These are phyloP conservation scores for Fonsecaea monophora DNA, from an alignment of 2,329 filamentous ascomycete genomes.

Conservation along the genomic window DNA sequence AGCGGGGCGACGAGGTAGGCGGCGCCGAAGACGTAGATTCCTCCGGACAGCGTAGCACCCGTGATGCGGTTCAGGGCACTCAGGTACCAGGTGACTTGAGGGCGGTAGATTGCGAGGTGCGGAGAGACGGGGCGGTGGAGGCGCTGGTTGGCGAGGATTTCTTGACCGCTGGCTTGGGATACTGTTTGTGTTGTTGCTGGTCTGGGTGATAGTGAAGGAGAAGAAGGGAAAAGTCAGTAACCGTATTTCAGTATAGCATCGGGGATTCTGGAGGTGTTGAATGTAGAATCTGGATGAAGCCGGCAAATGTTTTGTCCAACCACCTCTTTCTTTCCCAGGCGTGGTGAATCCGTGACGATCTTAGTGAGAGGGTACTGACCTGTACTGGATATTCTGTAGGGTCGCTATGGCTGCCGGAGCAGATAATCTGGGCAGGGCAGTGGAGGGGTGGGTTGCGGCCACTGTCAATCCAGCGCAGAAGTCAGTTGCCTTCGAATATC, in stretches of 20 bases:
- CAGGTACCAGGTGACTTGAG: constrained; percentile 83
- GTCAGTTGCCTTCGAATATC: constrained; percentile 14
- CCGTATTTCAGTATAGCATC: background rate
- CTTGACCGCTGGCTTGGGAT: constrained; percentile 59
- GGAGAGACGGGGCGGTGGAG: constrained; percentile 80
- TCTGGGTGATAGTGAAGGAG: constrained; percentile 19
- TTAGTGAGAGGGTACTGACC: constrained; percentile 45
- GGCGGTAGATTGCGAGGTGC: constrained; percentile 84
- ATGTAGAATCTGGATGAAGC: background rate
- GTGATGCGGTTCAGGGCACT: constrained; percentile 82
- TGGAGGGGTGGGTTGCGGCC: constrained; percentile 53
- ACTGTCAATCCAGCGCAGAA: constrained; percentile 43
- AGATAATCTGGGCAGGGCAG: constrained; percentile 51
- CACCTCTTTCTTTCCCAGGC: background rate
- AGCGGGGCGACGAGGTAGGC: constrained; percentile 82
- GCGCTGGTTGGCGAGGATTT: constrained; percentile 82
- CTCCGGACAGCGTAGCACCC: constrained; percentile 73
- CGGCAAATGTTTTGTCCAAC: background rate
- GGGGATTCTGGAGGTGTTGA: background rate
- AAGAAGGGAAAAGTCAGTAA: constrained; percentile 7
- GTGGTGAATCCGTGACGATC: constrained; percentile 16
- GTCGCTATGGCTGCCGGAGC: constrained; percentile 54
- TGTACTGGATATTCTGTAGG: constrained; percentile 52
- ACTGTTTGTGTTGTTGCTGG: constrained; percentile 55
- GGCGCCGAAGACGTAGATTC: constrained; percentile 78